phyloP scores from a whole-genome alignment of 495 filamentous ascomycete genomes.

The Aspergillus sparsus region DNA sequence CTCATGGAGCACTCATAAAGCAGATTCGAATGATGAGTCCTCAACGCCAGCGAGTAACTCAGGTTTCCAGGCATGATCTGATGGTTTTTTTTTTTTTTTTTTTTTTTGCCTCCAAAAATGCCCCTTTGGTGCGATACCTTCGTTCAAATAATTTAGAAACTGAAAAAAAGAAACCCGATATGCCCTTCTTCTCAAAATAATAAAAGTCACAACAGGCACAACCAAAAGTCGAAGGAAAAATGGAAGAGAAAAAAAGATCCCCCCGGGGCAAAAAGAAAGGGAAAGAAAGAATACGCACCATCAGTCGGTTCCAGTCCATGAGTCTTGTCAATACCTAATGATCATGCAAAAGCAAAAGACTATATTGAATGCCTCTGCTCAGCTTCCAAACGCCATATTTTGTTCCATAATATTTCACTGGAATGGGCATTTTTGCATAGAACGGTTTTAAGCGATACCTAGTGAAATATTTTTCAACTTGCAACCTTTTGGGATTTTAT shows the following conservation, averaged over 20 bases:
- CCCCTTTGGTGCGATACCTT: background rate
- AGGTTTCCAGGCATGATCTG: slow-evolving; percentile 24
- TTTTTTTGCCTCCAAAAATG: no score
- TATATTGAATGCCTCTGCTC: slow-evolving; percentile 16
- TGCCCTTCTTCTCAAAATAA: slow-evolving; percentile 3
- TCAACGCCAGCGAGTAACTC: slow-evolving; percentile 22
- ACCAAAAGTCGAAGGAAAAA: slow-evolving; percentile 24
- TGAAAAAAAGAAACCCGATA: background rate
- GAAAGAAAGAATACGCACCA: slow-evolving; percentile 19
- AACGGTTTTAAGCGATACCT: slow-evolving; percentile 25
- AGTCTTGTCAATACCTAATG: slow-evolving; percentile 10
- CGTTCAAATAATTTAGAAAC: background rate
- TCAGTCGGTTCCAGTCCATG: slow-evolving; percentile 21
- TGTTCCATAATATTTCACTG: background rate
- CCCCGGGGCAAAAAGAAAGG: slow-evolving; percentile 16
- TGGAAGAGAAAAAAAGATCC: slow-evolving; percentile 27
- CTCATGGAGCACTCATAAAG: slow-evolving; percentile 32
- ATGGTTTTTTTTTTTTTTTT: background rate
- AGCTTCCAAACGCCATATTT: slow-evolving; percentile 3
- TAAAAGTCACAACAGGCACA: slow-evolving; percentile 20
- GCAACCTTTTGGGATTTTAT: background rate
- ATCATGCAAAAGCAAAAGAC: slow-evolving; percentile 13
- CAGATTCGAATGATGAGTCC: slow-evolving; percentile 25
- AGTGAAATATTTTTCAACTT: slow-evolving; percentile 5
- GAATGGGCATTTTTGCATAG: slow-evolving; percentile 28